Evolutionary conservation across 1,139 yeast species (phyloP), one percentile per base, ranked within the genome.

Genomic region (Magnusiomyces sp.): DNA sequence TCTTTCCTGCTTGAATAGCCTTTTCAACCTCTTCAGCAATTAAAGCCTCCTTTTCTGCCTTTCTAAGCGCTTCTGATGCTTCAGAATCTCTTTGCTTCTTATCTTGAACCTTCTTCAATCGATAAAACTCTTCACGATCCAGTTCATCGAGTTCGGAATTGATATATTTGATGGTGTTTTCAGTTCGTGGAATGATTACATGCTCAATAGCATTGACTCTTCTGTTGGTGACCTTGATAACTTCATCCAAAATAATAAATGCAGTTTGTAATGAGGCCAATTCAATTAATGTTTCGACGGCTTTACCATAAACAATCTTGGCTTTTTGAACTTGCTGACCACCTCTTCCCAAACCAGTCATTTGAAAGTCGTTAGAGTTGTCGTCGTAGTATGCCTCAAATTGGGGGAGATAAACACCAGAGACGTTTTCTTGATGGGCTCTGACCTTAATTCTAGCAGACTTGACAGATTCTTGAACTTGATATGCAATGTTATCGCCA

Each of bases 191-290:
- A 54, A 92, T 92, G 62, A 92, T 90, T 48, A 92, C 97, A 66
- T 92, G 97, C 72, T 92, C 98, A 71, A 92, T 92, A 58, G 98
- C 97, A 69, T 92, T 92, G 61, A 92, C 98, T 76, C 98, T 85
- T 72, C 98, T 80, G 70, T 92, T 92, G 52, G 98, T 92, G 50
- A 92, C 96, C 70, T 92, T 92, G 67, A 92, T 92, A 53, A 92
- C 98, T 67, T 92, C 98, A 70, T 92, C 98, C 65, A 92, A 77
- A 59, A 92, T 90, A 55, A 92, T 88, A 66, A 92, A 92, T 4
- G 97, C 97, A 2, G 98, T 92, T 86, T 70, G 73, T 62, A 92
- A 74, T 10, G 97, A 88, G 0, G 98, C 98, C 61, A 92, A 76
- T 65, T 89, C 97, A 46, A 92, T 97, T 58, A 92, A 76, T 0